Percentiles rank a stretch among this genome's conserved stretches.
Evolutionary conservation across 2,329 filamentous ascomycete species (phyloP).

Genomic region (Colletotrichum destructivum): DNA sequence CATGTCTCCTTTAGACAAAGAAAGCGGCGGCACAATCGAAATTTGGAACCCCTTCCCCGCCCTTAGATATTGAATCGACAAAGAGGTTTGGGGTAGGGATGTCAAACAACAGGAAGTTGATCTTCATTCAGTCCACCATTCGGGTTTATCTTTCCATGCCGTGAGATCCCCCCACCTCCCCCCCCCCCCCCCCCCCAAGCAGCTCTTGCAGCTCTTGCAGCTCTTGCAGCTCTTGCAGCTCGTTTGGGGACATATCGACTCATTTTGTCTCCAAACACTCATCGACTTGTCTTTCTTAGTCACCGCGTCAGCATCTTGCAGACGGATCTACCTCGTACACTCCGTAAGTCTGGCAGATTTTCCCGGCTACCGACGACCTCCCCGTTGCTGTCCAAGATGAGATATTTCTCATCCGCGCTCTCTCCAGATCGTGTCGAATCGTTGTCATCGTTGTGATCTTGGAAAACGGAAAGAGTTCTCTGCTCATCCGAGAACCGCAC

Average conservation of each 20-base stretch:
- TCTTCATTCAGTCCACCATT: background rate
- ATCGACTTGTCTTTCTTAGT: no score
- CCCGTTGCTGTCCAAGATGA: slow-evolving; percentile 20
- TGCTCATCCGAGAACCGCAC: slow-evolving; percentile 23
- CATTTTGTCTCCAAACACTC: background rate
- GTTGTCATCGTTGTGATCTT: background rate
- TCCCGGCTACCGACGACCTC: slow-evolving; percentile 36
- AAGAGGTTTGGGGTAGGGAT: background rate
- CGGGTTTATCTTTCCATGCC: background rate
- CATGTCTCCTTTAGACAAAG: background rate
- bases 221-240: background rate
- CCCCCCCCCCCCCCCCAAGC: no score
- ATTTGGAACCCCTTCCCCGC: background rate
- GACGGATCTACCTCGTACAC: slow-evolving; percentile 35
- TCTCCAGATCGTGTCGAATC: background rate
- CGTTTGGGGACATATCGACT: no score
- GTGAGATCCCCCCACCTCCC: no score
- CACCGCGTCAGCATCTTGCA: slow-evolving; percentile 7
- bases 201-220: background rate
- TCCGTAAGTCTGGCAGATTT: slow-evolving; percentile 34
- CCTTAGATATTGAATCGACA: background rate
- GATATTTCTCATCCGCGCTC: slow-evolving; percentile 9
- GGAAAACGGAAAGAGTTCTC: background rate
- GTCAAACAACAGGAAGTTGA: background rate
- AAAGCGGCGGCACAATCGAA: background rate